Conservation (phyloP, 345 rosid species). For the Euphorbia peplus region DNA sequence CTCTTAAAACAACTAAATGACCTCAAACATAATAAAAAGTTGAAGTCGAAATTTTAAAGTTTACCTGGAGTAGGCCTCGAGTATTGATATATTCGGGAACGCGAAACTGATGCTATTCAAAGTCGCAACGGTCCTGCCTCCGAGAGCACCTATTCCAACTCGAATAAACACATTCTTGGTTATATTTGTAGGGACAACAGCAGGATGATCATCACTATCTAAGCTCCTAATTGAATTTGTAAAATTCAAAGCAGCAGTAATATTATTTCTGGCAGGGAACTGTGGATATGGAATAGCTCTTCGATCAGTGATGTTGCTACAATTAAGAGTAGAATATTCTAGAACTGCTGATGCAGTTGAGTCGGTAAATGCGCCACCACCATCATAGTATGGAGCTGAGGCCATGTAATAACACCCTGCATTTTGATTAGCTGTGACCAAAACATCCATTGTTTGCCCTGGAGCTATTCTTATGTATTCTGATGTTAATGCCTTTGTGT, state of each 20-base stretch:
- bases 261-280: constrained; percentile 25
- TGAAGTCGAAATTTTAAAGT: too few species aligned
- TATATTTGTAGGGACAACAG: constrained; percentile 25
- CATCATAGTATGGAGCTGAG: constrained; percentile 48
- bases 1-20: too few species aligned
- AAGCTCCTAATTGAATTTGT: constrained; percentile 16
- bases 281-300: constrained; percentile 22
- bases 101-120: constrained; percentile 43
- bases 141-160: constrained; percentile 20
- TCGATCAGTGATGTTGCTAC: constrained; percentile 8
- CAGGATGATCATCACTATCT: constrained; percentile 23
- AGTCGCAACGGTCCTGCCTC: constrained; percentile 30
- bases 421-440: constrained; percentile 64
- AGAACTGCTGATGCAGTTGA: constrained; percentile 84
- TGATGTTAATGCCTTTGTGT: constrained; percentile 23
- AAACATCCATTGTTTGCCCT: constrained; percentile 74
- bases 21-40: too few species aligned
- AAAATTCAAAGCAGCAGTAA: constrained; percentile 20
- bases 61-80: constrained; percentile 44
- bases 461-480: constrained; percentile 61
- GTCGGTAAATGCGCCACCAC: constrained; percentile 45
- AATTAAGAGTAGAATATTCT: constrained; percentile 38
- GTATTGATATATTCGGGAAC: constrained; percentile 20
- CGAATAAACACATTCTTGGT: constrained; percentile 20
- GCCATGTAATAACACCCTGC: constrained; percentile 77